These are phyloP conservation scores for Apophysomyces ossiformis DNA, from an alignment of 371 early-diverging fungal genomes.

Conservation along the genomic window DNA sequence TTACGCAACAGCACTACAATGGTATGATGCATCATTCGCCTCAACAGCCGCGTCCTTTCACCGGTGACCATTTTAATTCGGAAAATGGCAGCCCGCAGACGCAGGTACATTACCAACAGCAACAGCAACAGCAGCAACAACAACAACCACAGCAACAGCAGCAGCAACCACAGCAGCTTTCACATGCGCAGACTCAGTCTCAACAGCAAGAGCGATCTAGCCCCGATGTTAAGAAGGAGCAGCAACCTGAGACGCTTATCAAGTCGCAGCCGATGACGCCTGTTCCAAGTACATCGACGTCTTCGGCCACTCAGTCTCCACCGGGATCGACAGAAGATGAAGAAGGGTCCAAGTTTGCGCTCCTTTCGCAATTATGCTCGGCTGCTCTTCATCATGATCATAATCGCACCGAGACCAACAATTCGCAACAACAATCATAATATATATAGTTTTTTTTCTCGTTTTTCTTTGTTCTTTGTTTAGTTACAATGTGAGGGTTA, in stretches of 20 bases:
- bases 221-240: conserved; percentile 13
- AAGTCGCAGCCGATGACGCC: conserved; percentile 42
- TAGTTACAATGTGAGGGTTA: conserved; percentile 2
- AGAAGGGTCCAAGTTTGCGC: conserved; percentile 38
- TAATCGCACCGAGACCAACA: conserved; percentile 2
- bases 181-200: conserved; percentile 2
- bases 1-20: conserved; percentile 10
- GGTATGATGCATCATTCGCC: conserved; percentile 12
- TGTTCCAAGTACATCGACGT: conserved; percentile 47
- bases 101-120: conserved; percentile 6
- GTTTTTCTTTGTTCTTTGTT: conserved; percentile 12
- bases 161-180: conserved; percentile 27
- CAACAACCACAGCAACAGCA: conserved; percentile 21
- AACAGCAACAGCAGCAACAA: conserved; percentile 13
- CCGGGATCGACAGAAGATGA: conserved; percentile 37
- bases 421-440: conserved; percentile 18
- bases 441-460: conserved; percentile 13
- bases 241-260: conserved; percentile 17
- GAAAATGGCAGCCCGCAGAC: conserved; percentile 5
- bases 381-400: conserved; percentile 43
- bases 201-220: conserved; percentile 5
- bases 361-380: conserved; percentile 48
- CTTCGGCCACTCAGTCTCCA: conserved; percentile 42
- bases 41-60: conserved; percentile 13
- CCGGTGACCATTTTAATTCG: neutral